These are phyloP conservation scores for Mycosphaerella arachidis DNA, from an alignment of 2,329 filamentous ascomycete species.

Conservation along the genomic window DNA sequence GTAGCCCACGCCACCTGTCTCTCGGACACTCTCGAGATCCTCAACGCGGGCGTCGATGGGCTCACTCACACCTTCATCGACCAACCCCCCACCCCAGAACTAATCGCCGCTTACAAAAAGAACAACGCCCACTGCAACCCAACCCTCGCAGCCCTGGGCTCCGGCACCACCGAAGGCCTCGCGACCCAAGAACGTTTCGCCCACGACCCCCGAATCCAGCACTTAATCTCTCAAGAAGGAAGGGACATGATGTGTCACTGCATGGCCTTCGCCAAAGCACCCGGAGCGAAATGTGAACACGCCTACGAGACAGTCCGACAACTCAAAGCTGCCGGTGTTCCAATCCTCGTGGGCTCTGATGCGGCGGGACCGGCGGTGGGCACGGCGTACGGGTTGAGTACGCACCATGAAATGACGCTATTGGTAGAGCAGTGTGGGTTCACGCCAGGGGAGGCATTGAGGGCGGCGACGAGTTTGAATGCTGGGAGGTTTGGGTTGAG, in stretches of 20 bases:
- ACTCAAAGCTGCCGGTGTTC: constrained; percentile 38
- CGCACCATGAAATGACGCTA: constrained; percentile 42
- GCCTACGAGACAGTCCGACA: constrained; percentile 41
- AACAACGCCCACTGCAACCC: constrained; percentile 43
- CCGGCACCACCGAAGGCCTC: constrained; percentile 39
- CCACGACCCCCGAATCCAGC: constrained; percentile 36
- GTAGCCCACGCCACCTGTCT: constrained; percentile 41
- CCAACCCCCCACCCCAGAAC: constrained; percentile 34
- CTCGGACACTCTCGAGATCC: constrained; percentile 40
- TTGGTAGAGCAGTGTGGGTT: constrained; percentile 42
- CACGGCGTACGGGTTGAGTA: constrained; percentile 41
- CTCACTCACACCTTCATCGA: constrained; percentile 44
- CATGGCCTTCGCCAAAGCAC: constrained; percentile 36
- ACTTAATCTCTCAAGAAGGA: constrained; percentile 33
- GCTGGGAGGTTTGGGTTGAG: constrained; percentile 39
- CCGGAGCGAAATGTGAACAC: constrained; percentile 35
- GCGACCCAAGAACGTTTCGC: constrained; percentile 38
- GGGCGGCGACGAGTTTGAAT: constrained; percentile 38
- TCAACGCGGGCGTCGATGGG: constrained; percentile 41
- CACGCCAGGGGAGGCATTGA: constrained; percentile 40
- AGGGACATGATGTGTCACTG: constrained; percentile 38
- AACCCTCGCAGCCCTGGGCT: constrained; percentile 39
- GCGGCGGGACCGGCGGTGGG: constrained; percentile 41
- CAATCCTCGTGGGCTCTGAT: constrained; percentile 43
- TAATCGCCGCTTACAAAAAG: constrained; percentile 41